phyloP scores from a whole-genome alignment of 2,329 filamentous ascomycete species.

The Botryosphaeria dothidea region DNA sequence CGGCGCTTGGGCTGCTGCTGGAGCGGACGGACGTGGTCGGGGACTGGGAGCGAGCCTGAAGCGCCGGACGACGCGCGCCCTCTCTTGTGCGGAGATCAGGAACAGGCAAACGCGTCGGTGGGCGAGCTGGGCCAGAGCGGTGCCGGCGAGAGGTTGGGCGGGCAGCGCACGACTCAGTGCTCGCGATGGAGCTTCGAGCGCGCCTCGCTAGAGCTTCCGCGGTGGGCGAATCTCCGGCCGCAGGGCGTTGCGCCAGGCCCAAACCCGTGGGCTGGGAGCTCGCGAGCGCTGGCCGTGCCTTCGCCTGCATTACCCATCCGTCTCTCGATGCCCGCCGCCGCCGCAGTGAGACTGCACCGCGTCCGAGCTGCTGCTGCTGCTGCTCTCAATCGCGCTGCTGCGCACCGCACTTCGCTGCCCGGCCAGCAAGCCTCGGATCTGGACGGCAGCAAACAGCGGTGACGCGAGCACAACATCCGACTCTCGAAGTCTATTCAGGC shows the following conservation, averaged over 20 bases:
- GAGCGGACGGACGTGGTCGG: neutral
- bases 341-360: neutral
- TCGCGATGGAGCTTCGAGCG: constrained; percentile 1
- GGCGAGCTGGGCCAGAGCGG: neutral
- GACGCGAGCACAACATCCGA: constrained; percentile 16
- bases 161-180: constrained; percentile 14
- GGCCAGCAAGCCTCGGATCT: constrained; percentile 11
- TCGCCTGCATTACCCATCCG: neutral
- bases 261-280: constrained; percentile 5
- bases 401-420: neutral
- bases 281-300: constrained; percentile 6
- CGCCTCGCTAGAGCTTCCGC: constrained; percentile 10
- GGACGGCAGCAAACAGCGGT: constrained; percentile 13
- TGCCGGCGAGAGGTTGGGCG: constrained; percentile 13
- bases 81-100: constrained; percentile 15
- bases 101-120: constrained; percentile 4
- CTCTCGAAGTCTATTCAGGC: constrained; percentile 16
- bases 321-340: neutral
- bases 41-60: constrained; percentile 15
- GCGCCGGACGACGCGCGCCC: constrained; percentile 12
- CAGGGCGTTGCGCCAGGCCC: constrained; percentile 11
- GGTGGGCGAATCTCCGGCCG: constrained; percentile 16
- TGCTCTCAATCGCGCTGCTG: no score
- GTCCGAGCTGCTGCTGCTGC: neutral
- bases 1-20: neutral